These are phyloP conservation scores for Neoboletus magnificus DNA, from an alignment of 768 basidiomycete genomes.

Conservation along the genomic window DNA sequence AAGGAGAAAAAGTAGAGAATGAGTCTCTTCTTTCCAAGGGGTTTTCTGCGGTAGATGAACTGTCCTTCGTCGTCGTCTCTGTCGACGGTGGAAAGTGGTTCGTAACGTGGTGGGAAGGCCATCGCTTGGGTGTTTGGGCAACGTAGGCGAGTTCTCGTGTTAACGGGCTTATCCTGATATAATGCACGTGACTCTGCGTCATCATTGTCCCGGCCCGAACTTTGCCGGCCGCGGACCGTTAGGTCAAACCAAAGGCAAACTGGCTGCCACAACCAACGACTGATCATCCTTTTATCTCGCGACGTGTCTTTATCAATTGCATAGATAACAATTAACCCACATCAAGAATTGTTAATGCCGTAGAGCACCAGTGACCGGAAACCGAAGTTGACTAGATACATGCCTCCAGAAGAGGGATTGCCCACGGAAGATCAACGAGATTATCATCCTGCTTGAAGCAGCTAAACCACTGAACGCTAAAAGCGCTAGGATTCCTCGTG, in stretches of 20 bases:
- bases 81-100: slow-evolving; percentile 23
- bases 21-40: slow-evolving; percentile 18
- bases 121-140: slow-evolving; percentile 3
- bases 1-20: slow-evolving; percentile 22
- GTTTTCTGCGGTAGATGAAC: neutral
- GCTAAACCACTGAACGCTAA: neutral
- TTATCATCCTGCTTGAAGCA: too few species aligned
- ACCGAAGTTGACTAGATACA: too few species aligned
- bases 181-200: neutral
- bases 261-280: too few species aligned
- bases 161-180: neutral
- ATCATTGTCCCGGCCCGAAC: neutral
- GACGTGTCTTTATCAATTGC: too few species aligned
- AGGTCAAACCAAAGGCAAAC: too few species aligned
- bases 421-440: too few species aligned
- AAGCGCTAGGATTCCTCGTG: neutral
- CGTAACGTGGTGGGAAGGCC: slow-evolving; percentile 24
- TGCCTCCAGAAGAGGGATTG: too few species aligned
- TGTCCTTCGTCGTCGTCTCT: slow-evolving; percentile 9
- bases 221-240: too few species aligned
- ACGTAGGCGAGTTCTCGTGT: neutral
- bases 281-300: too few species aligned
- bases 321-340: too few species aligned
- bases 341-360: too few species aligned
- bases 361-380: too few species aligned